phyloP scores from a whole-genome alignment of 306 rosid species.

The Dalbergia cultrata region DNA sequence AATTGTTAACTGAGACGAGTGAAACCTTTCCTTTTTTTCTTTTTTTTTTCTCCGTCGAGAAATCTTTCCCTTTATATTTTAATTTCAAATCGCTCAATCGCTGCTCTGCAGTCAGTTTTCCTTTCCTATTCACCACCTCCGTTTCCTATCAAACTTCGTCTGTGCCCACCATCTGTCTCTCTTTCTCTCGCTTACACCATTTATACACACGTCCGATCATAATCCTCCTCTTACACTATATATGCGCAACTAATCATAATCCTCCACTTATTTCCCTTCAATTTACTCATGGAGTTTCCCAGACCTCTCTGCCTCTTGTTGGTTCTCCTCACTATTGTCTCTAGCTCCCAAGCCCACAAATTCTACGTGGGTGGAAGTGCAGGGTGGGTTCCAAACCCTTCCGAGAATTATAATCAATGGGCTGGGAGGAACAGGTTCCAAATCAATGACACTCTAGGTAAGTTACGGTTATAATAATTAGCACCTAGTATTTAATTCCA shows the following conservation, averaged over 20 bases:
- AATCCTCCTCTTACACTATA: neutral
- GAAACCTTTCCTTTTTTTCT: neutral
- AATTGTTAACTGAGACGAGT: no score
- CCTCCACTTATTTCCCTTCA: neutral
- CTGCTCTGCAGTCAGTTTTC: neutral
- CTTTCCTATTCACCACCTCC: neutral
- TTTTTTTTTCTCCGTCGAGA: neutral
- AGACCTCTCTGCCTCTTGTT: slow-evolving; percentile 39
- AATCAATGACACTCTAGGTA: slow-evolving; percentile 74
- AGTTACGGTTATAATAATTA: neutral
- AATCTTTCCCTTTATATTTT: neutral
- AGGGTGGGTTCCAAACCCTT: slow-evolving; percentile 81
- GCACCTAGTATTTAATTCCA: neutral
- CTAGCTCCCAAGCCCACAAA: slow-evolving; percentile 51
- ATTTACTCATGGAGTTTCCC: slow-evolving; percentile 43
- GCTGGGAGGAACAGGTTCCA: slow-evolving; percentile 69
- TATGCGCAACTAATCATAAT: neutral
- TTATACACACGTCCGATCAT: neutral
- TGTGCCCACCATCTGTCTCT: neutral
- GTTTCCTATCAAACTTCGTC: neutral
- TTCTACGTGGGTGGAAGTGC: slow-evolving; percentile 69
- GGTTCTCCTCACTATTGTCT: slow-evolving; percentile 40
- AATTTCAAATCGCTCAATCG: neutral
- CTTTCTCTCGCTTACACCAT: neutral
- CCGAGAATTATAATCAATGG: slow-evolving; percentile 72